Evolutionary conservation across 768 basidiomycete species (phyloP).

Genomic region (Flagelloscypha sp.): DNA sequence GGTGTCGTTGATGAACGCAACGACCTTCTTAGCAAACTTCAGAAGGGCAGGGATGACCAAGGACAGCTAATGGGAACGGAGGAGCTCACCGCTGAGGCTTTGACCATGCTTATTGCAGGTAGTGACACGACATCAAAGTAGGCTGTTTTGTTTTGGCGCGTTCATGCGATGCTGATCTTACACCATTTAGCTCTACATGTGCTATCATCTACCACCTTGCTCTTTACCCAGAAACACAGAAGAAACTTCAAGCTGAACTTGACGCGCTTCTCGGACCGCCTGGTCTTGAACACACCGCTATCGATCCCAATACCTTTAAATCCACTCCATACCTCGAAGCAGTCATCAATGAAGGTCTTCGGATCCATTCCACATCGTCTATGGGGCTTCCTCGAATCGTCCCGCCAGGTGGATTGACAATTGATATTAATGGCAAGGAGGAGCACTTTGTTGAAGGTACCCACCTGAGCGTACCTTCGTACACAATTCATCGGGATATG

Average conservation of each 20-base stretch:
- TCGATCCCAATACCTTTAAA: conserved; percentile 39
- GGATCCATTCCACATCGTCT: conserved; percentile 77
- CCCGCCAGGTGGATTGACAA: conserved; percentile 63
- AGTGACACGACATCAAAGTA: conserved; percentile 93
- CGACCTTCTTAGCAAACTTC: conserved; percentile 77
- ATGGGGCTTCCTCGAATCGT: conserved; percentile 78
- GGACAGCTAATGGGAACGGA: conserved; percentile 74
- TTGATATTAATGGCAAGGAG: conserved; percentile 32
- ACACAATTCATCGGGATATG: conserved; percentile 70
- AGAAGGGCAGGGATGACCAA: conserved; percentile 66
- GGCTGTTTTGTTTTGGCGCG: conserved; percentile 15
- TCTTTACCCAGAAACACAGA: conserved; percentile 51
- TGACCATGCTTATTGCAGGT: conserved; percentile 82
- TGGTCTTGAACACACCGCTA: conserved; percentile 27
- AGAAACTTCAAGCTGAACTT: conserved; percentile 70
- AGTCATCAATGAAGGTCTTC: conserved; percentile 79
- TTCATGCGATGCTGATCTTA: conserved; percentile 1
- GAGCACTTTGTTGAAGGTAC: conserved; percentile 65
- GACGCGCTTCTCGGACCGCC: conserved; percentile 50
- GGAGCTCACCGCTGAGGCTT: conserved; percentile 83
- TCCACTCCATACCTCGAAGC: conserved; percentile 74
- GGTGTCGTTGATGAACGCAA: too few relatives aligned
- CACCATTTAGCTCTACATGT: conserved; percentile 61
- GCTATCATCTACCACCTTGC: conserved; percentile 85
- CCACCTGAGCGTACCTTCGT: conserved; percentile 73